Evolutionary conservation across 2,329 filamentous ascomycete genomes (phyloP).

Genomic region (Bimuria novae-zelandiae): DNA sequence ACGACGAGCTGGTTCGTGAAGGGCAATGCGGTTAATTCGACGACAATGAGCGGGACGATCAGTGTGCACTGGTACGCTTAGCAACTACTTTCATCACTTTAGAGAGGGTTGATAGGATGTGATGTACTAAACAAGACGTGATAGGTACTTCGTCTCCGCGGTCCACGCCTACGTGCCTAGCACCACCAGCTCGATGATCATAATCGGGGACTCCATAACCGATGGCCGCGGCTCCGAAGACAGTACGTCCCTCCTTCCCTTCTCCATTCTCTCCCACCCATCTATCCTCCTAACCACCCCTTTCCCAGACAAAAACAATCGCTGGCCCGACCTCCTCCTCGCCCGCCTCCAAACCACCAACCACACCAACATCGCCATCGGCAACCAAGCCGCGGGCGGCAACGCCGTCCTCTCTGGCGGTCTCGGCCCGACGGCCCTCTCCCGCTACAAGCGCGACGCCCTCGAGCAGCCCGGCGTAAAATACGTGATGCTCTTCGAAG

Average conservation of each 20-base stretch:
- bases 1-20: conserved; percentile 62
- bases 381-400: conserved; percentile 72
- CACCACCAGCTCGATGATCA: conserved; percentile 51
- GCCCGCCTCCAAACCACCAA: conserved; percentile 51
- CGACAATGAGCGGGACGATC: conserved; percentile 51
- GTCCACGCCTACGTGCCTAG: conserved; percentile 57
- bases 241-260: conserved; percentile 45
- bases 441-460: conserved; percentile 67
- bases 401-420: conserved; percentile 67
- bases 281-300: neutral
- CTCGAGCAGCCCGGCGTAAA: conserved; percentile 61
- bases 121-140: conserved; percentile 8
- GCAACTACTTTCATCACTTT: neutral
- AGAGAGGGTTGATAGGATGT: neutral
- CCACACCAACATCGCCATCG: conserved; percentile 58
- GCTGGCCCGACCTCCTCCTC: conserved; percentile 44
- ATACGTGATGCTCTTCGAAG: conserved; percentile 69
- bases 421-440: conserved; percentile 66
- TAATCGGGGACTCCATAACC: conserved; percentile 68
- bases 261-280: too few relatives aligned
- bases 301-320: conserved; percentile 54
- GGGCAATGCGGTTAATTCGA: conserved; percentile 58
- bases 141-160: conserved; percentile 61
- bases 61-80: conserved; percentile 46
- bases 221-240: conserved; percentile 66